A percentile compares a stretch with the other conserved stretches of the same genome.
Evolutionary conservation across 768 basidiomycete species (phyloP).

Genomic region (Auricularia auricula-judae): DNA sequence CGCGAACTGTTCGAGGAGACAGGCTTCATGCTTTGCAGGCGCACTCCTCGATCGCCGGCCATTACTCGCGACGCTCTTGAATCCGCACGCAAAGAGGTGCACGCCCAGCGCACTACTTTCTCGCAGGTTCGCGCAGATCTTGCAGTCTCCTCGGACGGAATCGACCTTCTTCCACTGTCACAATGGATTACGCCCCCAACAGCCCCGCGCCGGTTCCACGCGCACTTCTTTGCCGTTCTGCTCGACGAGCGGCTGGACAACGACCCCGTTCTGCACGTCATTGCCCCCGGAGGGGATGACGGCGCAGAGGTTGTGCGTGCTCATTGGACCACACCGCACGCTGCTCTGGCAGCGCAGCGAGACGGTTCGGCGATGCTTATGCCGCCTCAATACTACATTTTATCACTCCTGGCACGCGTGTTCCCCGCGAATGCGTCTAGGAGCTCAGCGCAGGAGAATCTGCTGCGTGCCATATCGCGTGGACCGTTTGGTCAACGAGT

Average conservation of each 20-base stretch:
- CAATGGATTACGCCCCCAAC: constrained; percentile 62
- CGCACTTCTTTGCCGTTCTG: constrained; percentile 60
- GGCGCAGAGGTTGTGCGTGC: constrained; percentile 59
- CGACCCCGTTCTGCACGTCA: constrained; percentile 35
- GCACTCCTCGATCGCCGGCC: constrained; percentile 11
- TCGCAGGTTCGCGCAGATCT: constrained; percentile 39
- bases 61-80: constrained; percentile 33
- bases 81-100: constrained; percentile 43
- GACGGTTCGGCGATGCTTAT: constrained; percentile 45
- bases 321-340: constrained; percentile 48
- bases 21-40: constrained; percentile 49
- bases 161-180: constrained; percentile 54
- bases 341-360: constrained; percentile 41
- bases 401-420: constrained; percentile 47
- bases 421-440: constrained; percentile 28
- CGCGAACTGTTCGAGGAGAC: constrained; percentile 73
- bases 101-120: constrained; percentile 40
- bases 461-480: constrained; percentile 34
- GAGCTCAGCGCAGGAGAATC: constrained; percentile 34
- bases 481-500: constrained; percentile 53
- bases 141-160: constrained; percentile 31
- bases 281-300: constrained; percentile 43
- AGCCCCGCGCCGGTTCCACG: constrained; percentile 52
- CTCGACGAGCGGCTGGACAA: constrained; percentile 42
- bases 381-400: constrained; percentile 68